Percentiles rank a stretch among this genome's conserved stretches.
These are phyloP conservation scores for Mycena albidolilacea DNA, from an alignment of 768 basidiomycete genomes.

Conservation along the genomic window DNA sequence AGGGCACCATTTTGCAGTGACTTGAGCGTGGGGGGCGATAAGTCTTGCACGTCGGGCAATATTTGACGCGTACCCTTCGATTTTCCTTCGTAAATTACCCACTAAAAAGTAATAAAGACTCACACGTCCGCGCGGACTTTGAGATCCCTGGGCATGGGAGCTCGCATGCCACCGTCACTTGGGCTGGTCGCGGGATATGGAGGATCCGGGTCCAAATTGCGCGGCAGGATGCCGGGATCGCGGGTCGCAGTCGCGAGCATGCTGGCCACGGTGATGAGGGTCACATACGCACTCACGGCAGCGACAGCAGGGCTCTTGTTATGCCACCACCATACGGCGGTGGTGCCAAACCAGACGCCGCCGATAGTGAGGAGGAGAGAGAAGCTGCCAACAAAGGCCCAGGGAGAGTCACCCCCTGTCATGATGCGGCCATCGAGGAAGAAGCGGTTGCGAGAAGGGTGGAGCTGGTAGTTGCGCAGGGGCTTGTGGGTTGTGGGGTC, in stretches of 20 bases:
- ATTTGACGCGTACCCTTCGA: slow-evolving; percentile 89
- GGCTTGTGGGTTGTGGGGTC: slow-evolving; percentile 56
- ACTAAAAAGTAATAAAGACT: slow-evolving; percentile 47
- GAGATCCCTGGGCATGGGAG: slow-evolving; percentile 86
- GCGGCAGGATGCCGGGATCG: slow-evolving; percentile 92
- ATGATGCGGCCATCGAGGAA: slow-evolving; percentile 80
- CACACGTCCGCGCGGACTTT: slow-evolving; percentile 84
- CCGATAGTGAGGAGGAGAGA: slow-evolving; percentile 75
- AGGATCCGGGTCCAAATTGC: slow-evolving; percentile 88
- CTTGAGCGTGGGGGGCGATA: slow-evolving; percentile 96
- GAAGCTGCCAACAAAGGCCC: slow-evolving; percentile 83
- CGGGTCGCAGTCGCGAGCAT: slow-evolving; percentile 87
- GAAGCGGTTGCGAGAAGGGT: slow-evolving; percentile 84
- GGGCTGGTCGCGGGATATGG: slow-evolving; percentile 77
- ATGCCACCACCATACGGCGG: slow-evolving; percentile 91
- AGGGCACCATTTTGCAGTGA: slow-evolving; percentile 92
- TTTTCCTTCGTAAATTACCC: no score
- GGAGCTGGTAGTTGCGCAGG: slow-evolving; percentile 71
- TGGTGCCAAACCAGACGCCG: slow-evolving; percentile 90
- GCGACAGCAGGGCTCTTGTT: slow-evolving; percentile 82
- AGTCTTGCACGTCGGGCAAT: slow-evolving; percentile 92
- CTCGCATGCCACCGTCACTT: slow-evolving; percentile 72
- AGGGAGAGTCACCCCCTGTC: slow-evolving; percentile 89
- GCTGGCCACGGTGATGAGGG: slow-evolving; percentile 76
- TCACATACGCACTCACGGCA: slow-evolving; percentile 64